Conservation (phyloP, 805 yeast genomes). For the Sungouiella thailandica region DNA sequence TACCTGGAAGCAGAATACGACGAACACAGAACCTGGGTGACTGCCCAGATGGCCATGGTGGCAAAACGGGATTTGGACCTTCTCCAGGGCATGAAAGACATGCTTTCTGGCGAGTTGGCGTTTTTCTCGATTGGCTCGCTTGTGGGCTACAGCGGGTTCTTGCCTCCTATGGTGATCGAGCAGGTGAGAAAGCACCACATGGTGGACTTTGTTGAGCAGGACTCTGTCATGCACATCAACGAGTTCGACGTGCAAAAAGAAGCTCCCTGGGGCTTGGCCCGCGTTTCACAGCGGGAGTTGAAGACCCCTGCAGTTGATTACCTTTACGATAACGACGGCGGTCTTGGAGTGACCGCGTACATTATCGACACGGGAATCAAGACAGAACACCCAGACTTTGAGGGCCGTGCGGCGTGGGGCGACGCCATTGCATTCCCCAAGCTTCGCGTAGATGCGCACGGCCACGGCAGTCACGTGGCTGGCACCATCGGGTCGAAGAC, state of each 20-base stretch:
- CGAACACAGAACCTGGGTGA: conserved; percentile 12
- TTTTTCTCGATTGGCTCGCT: conserved; percentile 9
- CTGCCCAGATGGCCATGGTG: conserved; percentile 2
- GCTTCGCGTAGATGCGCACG: conserved; percentile 77
- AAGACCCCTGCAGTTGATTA: conserved; percentile 39
- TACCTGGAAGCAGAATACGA: conserved; percentile 4
- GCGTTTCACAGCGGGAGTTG: conserved; percentile 78
- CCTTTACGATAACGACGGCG: conserved; percentile 66
- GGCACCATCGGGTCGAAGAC: conserved; percentile 82
- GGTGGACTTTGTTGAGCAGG: conserved; percentile 21
- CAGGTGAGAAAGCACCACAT: conserved; percentile 9
- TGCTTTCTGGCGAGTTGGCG: conserved; percentile 4
- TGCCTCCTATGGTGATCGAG: conserved; percentile 15
- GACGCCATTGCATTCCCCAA: conserved; percentile 57
- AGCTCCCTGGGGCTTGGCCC: conserved; percentile 95
- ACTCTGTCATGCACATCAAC: conserved; percentile 16
- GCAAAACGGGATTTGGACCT: conserved; percentile 16
- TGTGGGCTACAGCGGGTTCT: conserved; percentile 18
- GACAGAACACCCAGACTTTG: conserved; percentile 70
- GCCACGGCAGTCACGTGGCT: conserved; percentile 97
- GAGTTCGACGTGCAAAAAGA: conserved; percentile 66
- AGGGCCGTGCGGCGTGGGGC: conserved; percentile 84
- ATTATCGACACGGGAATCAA: conserved; percentile 89
- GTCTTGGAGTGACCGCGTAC: conserved; percentile 81
- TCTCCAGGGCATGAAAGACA: conserved; percentile 8